Base-by-base conservation (phyloP, 805 yeast species). In the Yamadazyma takamatsuzukensis region DNA sequence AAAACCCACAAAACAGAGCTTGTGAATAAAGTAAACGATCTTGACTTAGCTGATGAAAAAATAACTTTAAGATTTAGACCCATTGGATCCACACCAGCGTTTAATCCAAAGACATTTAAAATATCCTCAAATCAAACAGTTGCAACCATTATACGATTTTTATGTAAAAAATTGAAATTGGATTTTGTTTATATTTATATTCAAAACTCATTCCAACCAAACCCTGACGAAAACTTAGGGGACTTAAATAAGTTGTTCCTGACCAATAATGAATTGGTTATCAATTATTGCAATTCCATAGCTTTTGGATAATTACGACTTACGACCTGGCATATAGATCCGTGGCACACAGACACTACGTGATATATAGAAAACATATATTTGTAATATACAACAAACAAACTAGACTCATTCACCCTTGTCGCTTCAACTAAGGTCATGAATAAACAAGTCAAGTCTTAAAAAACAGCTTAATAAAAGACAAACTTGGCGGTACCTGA, bases 401-500 rank as follows among this genome's bases (percentile, higher is more conserved):
- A 23, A 19, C 21, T 19, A 19, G 21, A 19, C n/a, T n/a, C n/a
- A n/a, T n/a, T n/a, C n/a, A n/a, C n/a, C n/a, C n/a, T n/a, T n/a
- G n/a, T n/a, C n/a, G n/a, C n/a, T n/a, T n/a, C n/a, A n/a, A n/a
- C n/a, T n/a, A n/a, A n/a, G n/a, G n/a, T n/a, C n/a, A n/a, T n/a
- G n/a, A n/a, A n/a, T n/a, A n/a, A n/a, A n/a, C n/a, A 27, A 33
- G 22, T 12, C 26, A 24, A 9, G 26, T 7, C n/a, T 9, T 24
- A 8, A 24, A 24, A 8, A 24, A 13, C n/a, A 10, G 15, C 21
- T 27, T 48, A 52, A 34, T 49, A 53, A 41, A 53, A 53, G 48
- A 79, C 81, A 52, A 78, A 78, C 52, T 76, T 58, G 37, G 80
- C 85, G 32, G 66, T 50, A 54, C 85, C 85, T 19, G 67, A 59